Evolutionary conservation across 1,284 basidiomycete genomes (phyloP).

Genomic region (Trichosporon sp.): DNA sequence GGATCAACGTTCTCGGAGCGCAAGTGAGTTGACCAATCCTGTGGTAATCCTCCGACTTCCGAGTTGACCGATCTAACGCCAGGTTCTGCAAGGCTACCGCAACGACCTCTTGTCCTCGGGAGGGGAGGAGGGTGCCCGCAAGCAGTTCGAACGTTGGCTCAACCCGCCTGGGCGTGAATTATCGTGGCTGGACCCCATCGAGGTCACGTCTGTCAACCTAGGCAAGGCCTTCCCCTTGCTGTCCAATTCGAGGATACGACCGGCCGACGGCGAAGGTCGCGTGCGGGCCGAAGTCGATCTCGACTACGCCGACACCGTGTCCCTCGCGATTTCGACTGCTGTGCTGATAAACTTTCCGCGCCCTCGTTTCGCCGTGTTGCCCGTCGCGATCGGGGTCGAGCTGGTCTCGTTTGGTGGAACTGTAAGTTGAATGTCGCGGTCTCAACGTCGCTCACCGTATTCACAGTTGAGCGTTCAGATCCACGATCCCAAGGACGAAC

Average conservation of each 20-base stretch:
- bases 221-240: slow-evolving; percentile 54
- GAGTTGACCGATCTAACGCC: slow-evolving; percentile 25
- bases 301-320: slow-evolving; percentile 55
- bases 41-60: slow-evolving; percentile 4
- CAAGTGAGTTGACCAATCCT: slow-evolving; percentile 50
- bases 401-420: slow-evolving; percentile 56
- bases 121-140: slow-evolving; percentile 51
- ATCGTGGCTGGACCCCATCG: slow-evolving; percentile 52
- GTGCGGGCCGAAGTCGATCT: slow-evolving; percentile 57
- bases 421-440: slow-evolving; percentile 30
- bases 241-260: slow-evolving; percentile 55
- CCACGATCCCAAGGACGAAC: slow-evolving; percentile 37
- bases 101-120: slow-evolving; percentile 45
- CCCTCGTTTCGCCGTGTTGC: slow-evolving; percentile 56
- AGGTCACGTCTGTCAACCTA: slow-evolving; percentile 55
- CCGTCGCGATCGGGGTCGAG: slow-evolving; percentile 55
- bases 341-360: slow-evolving; percentile 57
- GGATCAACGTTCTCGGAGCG: slow-evolving; percentile 57
- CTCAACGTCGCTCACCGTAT: slow-evolving; percentile 13
- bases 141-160: slow-evolving; percentile 48
- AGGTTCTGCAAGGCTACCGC: slow-evolving; percentile 50
- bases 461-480: slow-evolving; percentile 41
- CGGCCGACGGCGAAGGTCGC: slow-evolving; percentile 54
- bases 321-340: slow-evolving; percentile 55
- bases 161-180: slow-evolving; percentile 41